Evolutionary conservation across 345 rosid genomes (phyloP).

Genomic region (Lepidium didymum): DNA sequence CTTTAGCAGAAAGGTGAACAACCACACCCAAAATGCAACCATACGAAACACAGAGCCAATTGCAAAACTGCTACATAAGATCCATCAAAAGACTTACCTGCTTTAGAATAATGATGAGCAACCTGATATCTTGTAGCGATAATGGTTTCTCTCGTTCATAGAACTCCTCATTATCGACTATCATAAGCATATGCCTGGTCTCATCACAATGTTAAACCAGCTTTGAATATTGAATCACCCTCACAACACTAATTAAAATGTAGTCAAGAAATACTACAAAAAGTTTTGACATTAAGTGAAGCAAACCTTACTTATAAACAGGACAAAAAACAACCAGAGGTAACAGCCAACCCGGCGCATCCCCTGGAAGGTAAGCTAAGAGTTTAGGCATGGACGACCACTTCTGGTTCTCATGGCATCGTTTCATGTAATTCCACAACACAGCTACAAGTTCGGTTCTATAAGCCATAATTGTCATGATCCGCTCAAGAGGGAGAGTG

Average conservation of each 20-base stretch:
- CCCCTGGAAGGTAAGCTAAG: slow-evolving; percentile 59
- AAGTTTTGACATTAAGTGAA: background rate
- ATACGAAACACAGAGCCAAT: background rate
- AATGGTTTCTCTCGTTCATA: slow-evolving; percentile 93
- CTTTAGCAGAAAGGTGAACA: background rate
- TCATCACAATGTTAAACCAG: slow-evolving; percentile 20
- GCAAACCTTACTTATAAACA: slow-evolving; percentile 75
- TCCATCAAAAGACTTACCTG: slow-evolving; percentile 41
- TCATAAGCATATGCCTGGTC: slow-evolving; percentile 94
- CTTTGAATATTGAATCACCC: background rate
- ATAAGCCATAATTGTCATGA: slow-evolving; percentile 88
- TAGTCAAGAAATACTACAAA: background rate
- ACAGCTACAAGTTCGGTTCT: slow-evolving; percentile 89
- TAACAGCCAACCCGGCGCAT: slow-evolving; percentile 91
- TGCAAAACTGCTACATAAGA: background rate
- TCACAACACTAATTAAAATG: slow-evolving; percentile 4
- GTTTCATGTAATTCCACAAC: slow-evolving; percentile 88
- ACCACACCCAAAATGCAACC: background rate
- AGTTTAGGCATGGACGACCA: slow-evolving; percentile 68
- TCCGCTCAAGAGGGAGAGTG: slow-evolving; percentile 69
- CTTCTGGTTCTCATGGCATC: slow-evolving; percentile 74
- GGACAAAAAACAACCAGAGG: slow-evolving; percentile 97
- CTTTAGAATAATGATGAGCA: slow-evolving; percentile 71
- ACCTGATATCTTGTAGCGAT: slow-evolving; percentile 66
- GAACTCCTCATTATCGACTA: slow-evolving; percentile 94